Conservation (phyloP, 164 flowering plant genomes). For the Malania oleifera region DNA sequence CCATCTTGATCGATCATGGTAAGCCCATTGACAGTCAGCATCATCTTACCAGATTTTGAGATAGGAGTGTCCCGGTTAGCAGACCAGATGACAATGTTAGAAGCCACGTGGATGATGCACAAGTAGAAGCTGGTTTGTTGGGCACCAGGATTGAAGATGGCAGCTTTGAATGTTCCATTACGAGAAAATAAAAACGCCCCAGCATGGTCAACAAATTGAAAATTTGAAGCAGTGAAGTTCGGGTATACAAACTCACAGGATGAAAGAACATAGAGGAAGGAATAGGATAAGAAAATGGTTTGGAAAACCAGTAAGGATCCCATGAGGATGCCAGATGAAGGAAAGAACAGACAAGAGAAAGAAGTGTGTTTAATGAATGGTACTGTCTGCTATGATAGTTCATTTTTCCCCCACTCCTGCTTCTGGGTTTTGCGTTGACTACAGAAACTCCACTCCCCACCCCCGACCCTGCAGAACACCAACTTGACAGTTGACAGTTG, state of each 20-base stretch:
- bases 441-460: conserved; percentile 7
- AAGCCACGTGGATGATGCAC: conserved; percentile 52
- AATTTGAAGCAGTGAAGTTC: conserved; percentile 58
- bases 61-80: conserved; percentile 65
- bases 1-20: conserved; percentile 31
- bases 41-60: conserved; percentile 43
- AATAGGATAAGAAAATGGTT: conserved; percentile 17
- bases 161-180: conserved; percentile 54
- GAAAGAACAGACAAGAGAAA: not conserved
- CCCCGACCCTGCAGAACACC: no score
- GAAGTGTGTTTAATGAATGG: conserved; percentile 12
- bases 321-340: conserved; percentile 18
- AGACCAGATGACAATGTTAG: conserved; percentile 69
- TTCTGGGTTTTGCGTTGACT: conserved; percentile 18
- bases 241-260: conserved; percentile 47
- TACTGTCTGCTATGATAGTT: conserved; percentile 10
- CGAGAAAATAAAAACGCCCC: conserved; percentile 64
- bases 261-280: conserved; percentile 17
- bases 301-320: conserved; percentile 20
- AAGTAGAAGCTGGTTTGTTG: conserved; percentile 44
- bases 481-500: no score
- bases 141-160: conserved; percentile 46
- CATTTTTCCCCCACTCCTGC: conserved; percentile 11
- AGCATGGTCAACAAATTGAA: conserved; percentile 35
- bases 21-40: conserved; percentile 48